These are phyloP conservation scores for Aspergillus sp. DNA, from an alignment of 2,329 filamentous ascomycete species.

Conservation along the genomic window DNA sequence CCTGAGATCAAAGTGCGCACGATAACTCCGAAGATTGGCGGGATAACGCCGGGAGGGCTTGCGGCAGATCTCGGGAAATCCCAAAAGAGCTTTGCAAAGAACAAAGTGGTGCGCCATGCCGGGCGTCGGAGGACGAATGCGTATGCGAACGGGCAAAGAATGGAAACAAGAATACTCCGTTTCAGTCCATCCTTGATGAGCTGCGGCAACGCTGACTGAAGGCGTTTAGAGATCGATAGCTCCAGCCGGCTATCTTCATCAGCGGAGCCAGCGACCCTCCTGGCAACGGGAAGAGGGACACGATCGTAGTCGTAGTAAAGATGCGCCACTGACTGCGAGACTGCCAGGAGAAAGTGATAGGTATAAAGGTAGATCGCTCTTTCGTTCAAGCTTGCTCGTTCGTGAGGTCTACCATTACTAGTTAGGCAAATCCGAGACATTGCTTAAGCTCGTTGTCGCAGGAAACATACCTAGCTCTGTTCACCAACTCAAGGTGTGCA, in stretches of 20 bases:
- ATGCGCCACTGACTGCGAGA: slow-evolving; percentile 70
- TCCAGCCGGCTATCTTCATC: slow-evolving; percentile 42
- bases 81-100: slow-evolving; percentile 71
- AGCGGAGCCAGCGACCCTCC: slow-evolving; percentile 32
- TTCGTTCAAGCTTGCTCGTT: slow-evolving; percentile 80
- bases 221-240: slow-evolving; percentile 39
- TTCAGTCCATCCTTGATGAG: slow-evolving; percentile 37
- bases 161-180: slow-evolving; percentile 43
- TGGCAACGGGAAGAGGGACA: slow-evolving; percentile 55
- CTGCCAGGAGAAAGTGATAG: slow-evolving; percentile 68
- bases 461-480: slow-evolving; percentile 61
- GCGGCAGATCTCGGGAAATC: slow-evolving; percentile 73
- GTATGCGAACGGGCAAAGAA: slow-evolving; percentile 62
- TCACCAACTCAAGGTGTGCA: slow-evolving; percentile 71
- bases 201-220: slow-evolving; percentile 38
- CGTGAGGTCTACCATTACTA: slow-evolving; percentile 48
- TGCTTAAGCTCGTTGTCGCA: background rate
- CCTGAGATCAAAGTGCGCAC: slow-evolving; percentile 63
- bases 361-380: slow-evolving; percentile 77
- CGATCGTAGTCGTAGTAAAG: slow-evolving; percentile 73
- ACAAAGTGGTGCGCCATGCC: slow-evolving; percentile 70
- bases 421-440: background rate
- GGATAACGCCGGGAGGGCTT: slow-evolving; percentile 55
- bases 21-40: slow-evolving; percentile 60
- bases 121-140: slow-evolving; percentile 61